Evolutionary conservation across 306 rosid species (phyloP).

Genomic region (Vigna mungo): DNA sequence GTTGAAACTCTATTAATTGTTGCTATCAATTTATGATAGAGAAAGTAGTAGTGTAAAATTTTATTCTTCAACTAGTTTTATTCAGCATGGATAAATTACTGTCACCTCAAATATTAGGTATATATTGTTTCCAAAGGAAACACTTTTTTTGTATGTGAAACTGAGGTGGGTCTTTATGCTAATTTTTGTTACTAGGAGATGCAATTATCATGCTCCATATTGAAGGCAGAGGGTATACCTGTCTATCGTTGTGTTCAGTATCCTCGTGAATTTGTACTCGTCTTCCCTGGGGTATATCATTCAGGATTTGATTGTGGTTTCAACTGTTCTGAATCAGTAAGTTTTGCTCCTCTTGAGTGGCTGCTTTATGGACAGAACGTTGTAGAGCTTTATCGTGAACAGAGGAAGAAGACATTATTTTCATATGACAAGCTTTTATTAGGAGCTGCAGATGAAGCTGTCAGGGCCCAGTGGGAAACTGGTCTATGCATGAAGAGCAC

Average conservation of each 20-base stretch:
- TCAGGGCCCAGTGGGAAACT: slow-evolving; percentile 75
- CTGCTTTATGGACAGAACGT: slow-evolving; percentile 76
- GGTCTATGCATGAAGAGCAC: slow-evolving; percentile 52
- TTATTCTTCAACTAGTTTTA: slow-evolving; percentile 21
- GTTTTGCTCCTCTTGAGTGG: slow-evolving; percentile 89
- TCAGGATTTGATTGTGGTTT: slow-evolving; percentile 89
- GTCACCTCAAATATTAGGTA: slow-evolving; percentile 32
- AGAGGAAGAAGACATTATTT: slow-evolving; percentile 67
- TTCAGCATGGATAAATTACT: slow-evolving; percentile 27
- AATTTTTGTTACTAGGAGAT: slow-evolving; percentile 60
- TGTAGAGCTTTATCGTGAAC: slow-evolving; percentile 62
- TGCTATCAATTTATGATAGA: slow-evolving; percentile 28
- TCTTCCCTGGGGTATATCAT: slow-evolving; percentile 79
- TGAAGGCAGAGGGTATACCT: slow-evolving; percentile 75
- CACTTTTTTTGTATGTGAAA: slow-evolving; percentile 2
- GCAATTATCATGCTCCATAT: slow-evolving; percentile 62
- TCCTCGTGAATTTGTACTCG: slow-evolving; percentile 79
- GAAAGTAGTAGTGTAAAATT: slow-evolving; percentile 14
- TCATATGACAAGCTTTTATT: slow-evolving; percentile 83
- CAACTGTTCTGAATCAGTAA: slow-evolving; percentile 72
- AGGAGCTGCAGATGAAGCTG: slow-evolving; percentile 83
- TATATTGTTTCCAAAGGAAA: slow-evolving; percentile 17
- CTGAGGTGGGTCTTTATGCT: slow-evolving; percentile 33
- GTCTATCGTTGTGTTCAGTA: slow-evolving; percentile 80
- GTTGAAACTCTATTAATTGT: slow-evolving; percentile 5